Evolutionary conservation across 1,284 basidiomycete genomes (phyloP), one percentile per base, ranked within the genome.

Genomic region (Heterobasidion parviporum): DNA sequence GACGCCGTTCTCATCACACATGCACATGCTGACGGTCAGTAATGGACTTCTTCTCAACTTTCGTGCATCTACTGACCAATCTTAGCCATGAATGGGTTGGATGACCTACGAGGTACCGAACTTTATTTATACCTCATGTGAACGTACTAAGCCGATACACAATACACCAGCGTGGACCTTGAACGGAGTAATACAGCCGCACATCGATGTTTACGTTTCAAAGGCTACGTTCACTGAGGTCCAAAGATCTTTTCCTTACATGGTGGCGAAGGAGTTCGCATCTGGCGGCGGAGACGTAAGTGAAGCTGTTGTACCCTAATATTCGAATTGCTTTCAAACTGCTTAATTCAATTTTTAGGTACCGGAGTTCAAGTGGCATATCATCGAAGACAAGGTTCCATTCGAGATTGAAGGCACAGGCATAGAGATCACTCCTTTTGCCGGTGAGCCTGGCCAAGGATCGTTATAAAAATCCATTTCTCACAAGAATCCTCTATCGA

Each of bases 1-100:
- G 89, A 92, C 65, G 89, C 85, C 36, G 75, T 92, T 10, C 72
- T 92, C 20, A 79, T 92, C 46, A 91, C 89, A 0, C 89, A 92
- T 69, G 80, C 85, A 9, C 87, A 89, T 67, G 87, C 87, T 58
- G 87, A 89, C 68, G 86, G 85, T 87, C 61, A 56, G 54, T 33
- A 45, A 18, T 14, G n/a, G 51, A 79, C 68, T 34, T 51, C 47
- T 57, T 45, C 18, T 50, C 38, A 54, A 33, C 34, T 57, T 50
- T 15, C 46, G 50, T 50, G 50, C 48, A 36, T 56, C 45, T 18
- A 32, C 54, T 56, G 53, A 59, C 61, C 46, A 58, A 53, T 51
- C 50, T 45, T 59, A 88, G 89, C 89, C 12, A 88, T 90, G 75
- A 90, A 92, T 64, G 90, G 90, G 4, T 65, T 92, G 56, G 89